Evolutionary conservation across 2,329 filamentous ascomycete genomes (phyloP).

Genomic region (Colletotrichum cordylinicola): DNA sequence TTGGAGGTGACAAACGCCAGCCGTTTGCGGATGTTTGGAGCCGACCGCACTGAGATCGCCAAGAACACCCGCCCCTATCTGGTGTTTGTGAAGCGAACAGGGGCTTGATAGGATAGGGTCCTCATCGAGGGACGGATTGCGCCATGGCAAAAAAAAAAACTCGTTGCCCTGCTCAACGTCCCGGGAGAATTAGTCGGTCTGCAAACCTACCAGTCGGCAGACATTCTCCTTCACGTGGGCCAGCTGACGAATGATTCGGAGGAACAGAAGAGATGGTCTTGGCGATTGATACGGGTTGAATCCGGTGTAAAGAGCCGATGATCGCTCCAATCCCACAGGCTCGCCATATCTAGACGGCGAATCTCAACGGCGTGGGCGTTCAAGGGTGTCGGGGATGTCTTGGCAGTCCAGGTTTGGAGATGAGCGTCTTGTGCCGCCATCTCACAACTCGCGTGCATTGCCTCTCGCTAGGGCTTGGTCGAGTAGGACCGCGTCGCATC

Average conservation of each 20-base stretch:
- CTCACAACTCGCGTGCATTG: constrained; percentile 17
- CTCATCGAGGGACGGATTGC: background rate
- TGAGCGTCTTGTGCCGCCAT: constrained; percentile 14
- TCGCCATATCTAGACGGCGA: background rate
- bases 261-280: background rate
- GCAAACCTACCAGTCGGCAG: background rate
- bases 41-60: background rate
- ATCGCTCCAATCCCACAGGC: background rate
- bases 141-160: background rate
- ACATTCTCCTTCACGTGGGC: constrained; percentile 8
- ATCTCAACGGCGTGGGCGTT: background rate
- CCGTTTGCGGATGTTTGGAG: background rate
- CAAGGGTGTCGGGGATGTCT: background rate
- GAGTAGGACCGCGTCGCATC: background rate
- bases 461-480: background rate
- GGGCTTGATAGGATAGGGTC: background rate
- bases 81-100: background rate
- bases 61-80: background rate
- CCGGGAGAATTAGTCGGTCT: background rate
- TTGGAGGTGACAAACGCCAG: background rate
- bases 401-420: constrained; percentile 8
- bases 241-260: background rate
- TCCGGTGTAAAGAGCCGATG: background rate
- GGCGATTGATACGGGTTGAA: constrained; percentile 3
- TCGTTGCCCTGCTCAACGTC: background rate